These are phyloP conservation scores for Daldinia childiae DNA, from an alignment of 495 filamentous ascomycete species.

Conservation along the genomic window DNA sequence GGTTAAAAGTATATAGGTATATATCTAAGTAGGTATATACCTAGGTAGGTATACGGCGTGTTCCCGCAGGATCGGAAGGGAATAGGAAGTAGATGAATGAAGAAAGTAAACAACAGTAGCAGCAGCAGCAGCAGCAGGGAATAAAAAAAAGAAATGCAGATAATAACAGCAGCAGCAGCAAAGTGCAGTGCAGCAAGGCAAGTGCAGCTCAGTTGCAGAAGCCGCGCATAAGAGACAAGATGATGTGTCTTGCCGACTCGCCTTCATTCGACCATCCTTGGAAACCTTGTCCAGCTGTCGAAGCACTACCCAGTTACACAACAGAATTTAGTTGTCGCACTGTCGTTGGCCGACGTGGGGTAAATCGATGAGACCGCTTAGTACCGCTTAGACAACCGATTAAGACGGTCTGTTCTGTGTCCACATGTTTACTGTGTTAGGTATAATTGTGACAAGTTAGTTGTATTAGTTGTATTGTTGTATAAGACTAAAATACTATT, in stretches of 20 bases:
- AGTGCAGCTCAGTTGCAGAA: neutral
- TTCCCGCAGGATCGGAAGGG: conserved; percentile 11
- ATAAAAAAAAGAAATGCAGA: conserved; percentile 9
- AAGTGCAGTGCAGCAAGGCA: conserved; percentile 4
- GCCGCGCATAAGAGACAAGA: conserved; percentile 25
- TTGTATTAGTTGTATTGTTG: no score
- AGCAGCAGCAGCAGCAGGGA: neutral
- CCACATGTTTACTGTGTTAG: neutral
- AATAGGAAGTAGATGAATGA: conserved; percentile 2
- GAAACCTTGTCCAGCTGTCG: conserved; percentile 41
- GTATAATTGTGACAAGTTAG: neutral
- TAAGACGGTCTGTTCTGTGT: neutral
- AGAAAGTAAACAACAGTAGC: conserved; percentile 11
- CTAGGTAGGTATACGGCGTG: conserved; percentile 8
- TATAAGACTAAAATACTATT: no score
- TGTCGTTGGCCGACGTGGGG: conserved; percentile 44
- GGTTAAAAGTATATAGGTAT: conserved; percentile 10
- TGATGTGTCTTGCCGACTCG: conserved; percentile 39
- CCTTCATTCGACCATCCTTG: conserved; percentile 21
- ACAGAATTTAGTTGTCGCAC: conserved; percentile 45
- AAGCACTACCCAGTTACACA: conserved; percentile 39
- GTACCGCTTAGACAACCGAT: conserved; percentile 17
- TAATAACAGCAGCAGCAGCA: conserved; percentile 15
- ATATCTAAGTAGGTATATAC: conserved; percentile 6
- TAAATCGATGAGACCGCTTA: conserved; percentile 35